Evolutionary conservation across 331 rosid species (phyloP).

Genomic region (Malus hybrid): DNA sequence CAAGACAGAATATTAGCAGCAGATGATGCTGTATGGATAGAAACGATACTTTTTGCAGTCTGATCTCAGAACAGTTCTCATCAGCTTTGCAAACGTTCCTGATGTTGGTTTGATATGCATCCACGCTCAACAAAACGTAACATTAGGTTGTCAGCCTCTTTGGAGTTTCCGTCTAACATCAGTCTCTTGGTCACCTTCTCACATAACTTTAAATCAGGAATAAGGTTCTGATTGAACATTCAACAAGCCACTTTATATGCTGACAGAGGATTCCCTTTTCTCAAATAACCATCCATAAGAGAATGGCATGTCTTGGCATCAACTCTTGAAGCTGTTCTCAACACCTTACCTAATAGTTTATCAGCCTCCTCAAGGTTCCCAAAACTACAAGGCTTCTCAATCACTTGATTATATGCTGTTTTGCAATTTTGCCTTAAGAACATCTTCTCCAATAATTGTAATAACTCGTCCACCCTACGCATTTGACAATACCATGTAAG

Average conservation of each 20-base stretch:
- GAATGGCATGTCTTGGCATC: slow-evolving; percentile 78
- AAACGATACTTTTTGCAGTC: background rate
- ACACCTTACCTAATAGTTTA: slow-evolving; percentile 60
- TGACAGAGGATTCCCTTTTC: slow-evolving; percentile 51
- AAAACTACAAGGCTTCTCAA: slow-evolving; percentile 74
- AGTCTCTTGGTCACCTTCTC: slow-evolving; percentile 61
- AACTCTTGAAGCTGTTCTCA: slow-evolving; percentile 78
- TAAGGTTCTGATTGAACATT: slow-evolving; percentile 74
- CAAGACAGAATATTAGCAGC: background rate
- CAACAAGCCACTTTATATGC: slow-evolving; percentile 76
- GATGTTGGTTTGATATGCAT: slow-evolving; percentile 23
- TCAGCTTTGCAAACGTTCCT: slow-evolving; percentile 22
- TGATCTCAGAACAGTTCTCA: slow-evolving; percentile 5
- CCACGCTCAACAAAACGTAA: slow-evolving; percentile 72
- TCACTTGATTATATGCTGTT: slow-evolving; percentile 70
- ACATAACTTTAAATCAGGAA: slow-evolving; percentile 78
- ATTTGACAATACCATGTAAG: slow-evolving; percentile 17
- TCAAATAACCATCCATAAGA: slow-evolving; percentile 61
- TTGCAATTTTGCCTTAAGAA: slow-evolving; percentile 41
- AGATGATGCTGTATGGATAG: background rate
- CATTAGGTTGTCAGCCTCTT: slow-evolving; percentile 79
- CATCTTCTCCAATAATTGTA: slow-evolving; percentile 64
- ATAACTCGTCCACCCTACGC: slow-evolving; percentile 58
- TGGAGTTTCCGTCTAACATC: slow-evolving; percentile 44
- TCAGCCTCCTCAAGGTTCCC: slow-evolving; percentile 76